Percentiles rank a stretch among this genome's conserved stretches.
Evolutionary conservation across 208 protist genomes (phyloP).

Genomic region (Trypanosomatidae sp.): DNA sequence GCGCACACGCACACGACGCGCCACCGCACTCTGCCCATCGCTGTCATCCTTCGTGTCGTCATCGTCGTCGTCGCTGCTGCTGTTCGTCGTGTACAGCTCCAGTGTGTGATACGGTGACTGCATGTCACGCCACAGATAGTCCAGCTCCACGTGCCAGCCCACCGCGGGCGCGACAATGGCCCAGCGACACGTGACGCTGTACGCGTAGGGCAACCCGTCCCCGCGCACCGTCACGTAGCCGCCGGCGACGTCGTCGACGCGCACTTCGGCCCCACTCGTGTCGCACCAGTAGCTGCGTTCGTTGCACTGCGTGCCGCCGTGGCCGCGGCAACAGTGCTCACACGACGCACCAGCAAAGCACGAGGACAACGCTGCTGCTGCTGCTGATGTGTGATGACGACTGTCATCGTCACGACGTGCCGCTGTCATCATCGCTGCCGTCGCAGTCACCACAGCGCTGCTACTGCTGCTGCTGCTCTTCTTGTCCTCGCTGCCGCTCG

Average conservation of each 20-base stretch:
- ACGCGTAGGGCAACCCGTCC: conserved; percentile 26
- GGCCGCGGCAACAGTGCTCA: conserved; percentile 59
- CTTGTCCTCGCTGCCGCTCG: neutral
- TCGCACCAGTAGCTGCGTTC: conserved; percentile 68
- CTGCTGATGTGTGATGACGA: neutral
- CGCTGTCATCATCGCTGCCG: conserved; percentile 4
- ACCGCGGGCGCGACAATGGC: conserved; percentile 15
- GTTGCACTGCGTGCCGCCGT: conserved; percentile 34
- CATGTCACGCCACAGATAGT: no score
- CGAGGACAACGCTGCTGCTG: conserved; percentile 1
- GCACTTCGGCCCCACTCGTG: conserved; percentile 15
- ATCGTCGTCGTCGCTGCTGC: no score
- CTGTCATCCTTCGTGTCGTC: no score
- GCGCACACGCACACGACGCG: neutral
- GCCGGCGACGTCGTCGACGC: conserved; percentile 13
- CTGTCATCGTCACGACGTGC: neutral
- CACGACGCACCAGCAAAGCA: conserved; percentile 52
- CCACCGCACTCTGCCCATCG: no score
- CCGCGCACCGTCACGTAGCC: conserved; percentile 63
- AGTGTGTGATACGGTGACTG: no score
- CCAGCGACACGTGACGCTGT: conserved; percentile 44
- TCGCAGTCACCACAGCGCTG: neutral
- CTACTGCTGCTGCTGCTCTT: neutral
- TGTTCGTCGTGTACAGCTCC: no score
- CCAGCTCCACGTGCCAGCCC: conserved; percentile 12